These are phyloP conservation scores for Stemphylium beticola DNA, from an alignment of 2,329 filamentous ascomycete genomes.

Conservation along the genomic window DNA sequence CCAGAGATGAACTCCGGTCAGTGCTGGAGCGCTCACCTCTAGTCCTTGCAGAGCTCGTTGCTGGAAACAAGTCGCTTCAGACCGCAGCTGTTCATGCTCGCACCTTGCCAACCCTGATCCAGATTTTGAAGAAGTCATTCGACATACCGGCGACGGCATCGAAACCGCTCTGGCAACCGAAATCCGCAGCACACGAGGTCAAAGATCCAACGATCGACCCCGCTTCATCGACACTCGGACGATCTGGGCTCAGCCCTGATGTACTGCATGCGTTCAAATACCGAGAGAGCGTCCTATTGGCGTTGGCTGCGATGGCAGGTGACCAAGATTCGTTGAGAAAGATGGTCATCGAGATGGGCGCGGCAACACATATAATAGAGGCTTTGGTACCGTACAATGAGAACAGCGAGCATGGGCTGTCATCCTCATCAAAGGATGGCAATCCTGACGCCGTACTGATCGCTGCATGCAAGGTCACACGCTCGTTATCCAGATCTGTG, in stretches of 20 bases:
- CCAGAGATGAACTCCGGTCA: constrained; percentile 43
- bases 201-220: constrained; percentile 38
- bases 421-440: constrained; percentile 61
- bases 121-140: constrained; percentile 70
- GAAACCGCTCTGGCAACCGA: constrained; percentile 62
- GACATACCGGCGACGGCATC: constrained; percentile 60
- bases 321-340: constrained; percentile 86
- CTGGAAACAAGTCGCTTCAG: constrained; percentile 79
- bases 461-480: constrained; percentile 81
- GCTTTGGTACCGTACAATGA: constrained; percentile 71
- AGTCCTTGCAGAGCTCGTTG: constrained; percentile 78
- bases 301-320: constrained; percentile 79
- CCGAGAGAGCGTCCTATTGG: constrained; percentile 77
- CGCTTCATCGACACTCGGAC: constrained; percentile 42
- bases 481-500: constrained; percentile 83
- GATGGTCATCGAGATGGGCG: constrained; percentile 79
- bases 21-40: constrained; percentile 66
- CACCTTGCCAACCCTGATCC: constrained; percentile 66
- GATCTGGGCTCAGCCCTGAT: constrained; percentile 53
- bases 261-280: constrained; percentile 74
- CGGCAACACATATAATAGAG: constrained; percentile 81
- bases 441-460: constrained; percentile 81
- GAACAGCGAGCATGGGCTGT: constrained; percentile 35
- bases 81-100: constrained; percentile 77
- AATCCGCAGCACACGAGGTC: constrained; percentile 30